Base-by-base conservation (phyloP, 2,329 filamentous ascomycete genomes). In the Knoxdaviesia proteae region DNA sequence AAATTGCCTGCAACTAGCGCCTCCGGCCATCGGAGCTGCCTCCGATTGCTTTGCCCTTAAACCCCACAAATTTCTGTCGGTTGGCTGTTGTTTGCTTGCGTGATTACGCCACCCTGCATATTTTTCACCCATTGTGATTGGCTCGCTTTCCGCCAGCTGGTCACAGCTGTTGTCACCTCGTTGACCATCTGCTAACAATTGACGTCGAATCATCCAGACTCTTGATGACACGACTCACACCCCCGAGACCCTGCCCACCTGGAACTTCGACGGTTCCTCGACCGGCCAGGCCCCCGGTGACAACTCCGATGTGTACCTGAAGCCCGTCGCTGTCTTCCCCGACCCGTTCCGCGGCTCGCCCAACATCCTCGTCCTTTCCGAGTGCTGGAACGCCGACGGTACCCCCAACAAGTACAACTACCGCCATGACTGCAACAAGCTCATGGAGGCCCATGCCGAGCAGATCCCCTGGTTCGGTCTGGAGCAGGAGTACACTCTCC, bases 381-480 rank as follows among this genome's bases (percentile, higher is more conserved):
- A 94, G 70, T 93, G 84, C 64, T 94, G 84, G 81, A 86, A 88
- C 59, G 69, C 82, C 50, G 87, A 94, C 63, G 87, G 86, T 58
- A 84, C 77, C 49, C 90, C 90, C 63, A 98, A 96, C 78, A 87
- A 93, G 65, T 96, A 75, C 80, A 98, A 98, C 80, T 83, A 80
- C 78, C 84, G 90, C 53, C 81, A 94, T 61, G 88, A 96, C 57
- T 81, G 78, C 56, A 75, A 75, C 58, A 80, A 90, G 62, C 70
- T 94, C 54, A 93, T 96, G 84, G 77, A 90, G 62, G 72, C 77
- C 49, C 77, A 94, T 62, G 77, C 77, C 60, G 68, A 76, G 45
- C 79, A 88, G 55, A 71, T 81, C 60, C 87, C 90, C 57, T 96
- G 88, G 90, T 98, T 96, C 64, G 90, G 90, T 64, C 77, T 98